phyloP scores from a whole-genome alignment of 1,139 yeast species.

The Nadsonia starkeyi-henricii region DNA sequence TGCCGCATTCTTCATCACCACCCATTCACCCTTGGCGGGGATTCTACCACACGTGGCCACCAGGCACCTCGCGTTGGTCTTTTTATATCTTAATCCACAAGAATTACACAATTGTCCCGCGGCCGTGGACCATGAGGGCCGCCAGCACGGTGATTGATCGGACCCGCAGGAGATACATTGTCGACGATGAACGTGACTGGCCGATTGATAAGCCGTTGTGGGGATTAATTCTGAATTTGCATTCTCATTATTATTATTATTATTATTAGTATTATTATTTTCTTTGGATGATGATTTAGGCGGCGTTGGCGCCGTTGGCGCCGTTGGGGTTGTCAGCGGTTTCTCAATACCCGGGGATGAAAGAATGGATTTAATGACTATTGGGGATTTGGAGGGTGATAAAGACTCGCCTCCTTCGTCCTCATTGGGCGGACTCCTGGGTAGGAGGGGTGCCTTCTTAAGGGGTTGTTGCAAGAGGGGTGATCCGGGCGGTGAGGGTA shows the following conservation, averaged over 20 bases:
- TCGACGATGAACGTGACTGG: too few species aligned
- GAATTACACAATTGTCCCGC: conserved; percentile 93
- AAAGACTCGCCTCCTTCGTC: neutral
- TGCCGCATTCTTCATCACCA: conserved; percentile 67
- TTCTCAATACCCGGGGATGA: too few species aligned
- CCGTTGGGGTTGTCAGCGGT: conserved; percentile 5
- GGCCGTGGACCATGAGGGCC: conserved; percentile 85
- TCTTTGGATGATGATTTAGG: neutral
- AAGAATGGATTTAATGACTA: too few species aligned
- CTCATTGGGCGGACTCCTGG: conserved; percentile 7
- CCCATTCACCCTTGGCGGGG: conserved; percentile 95
- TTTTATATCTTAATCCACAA: conserved; percentile 88
- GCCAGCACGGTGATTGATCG: conserved; percentile 93
- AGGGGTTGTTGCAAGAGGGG: conserved; percentile 15
- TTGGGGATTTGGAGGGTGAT: too few species aligned
- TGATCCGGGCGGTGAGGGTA: conserved; percentile 8
- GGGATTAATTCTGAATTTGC: too few species aligned
- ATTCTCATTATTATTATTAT: conserved; percentile 5
- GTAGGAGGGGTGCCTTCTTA: conserved; percentile 12
- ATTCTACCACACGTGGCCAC: conserved; percentile 65
- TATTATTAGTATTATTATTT: conserved; percentile 3
- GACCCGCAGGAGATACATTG: conserved; percentile 83
- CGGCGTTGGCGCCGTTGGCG: conserved; percentile 6
- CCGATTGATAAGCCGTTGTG: neutral
- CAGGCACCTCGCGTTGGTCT: conserved; percentile 82